phyloP scores from a whole-genome alignment of 345 rosid species.

The Camelina laxa region DNA sequence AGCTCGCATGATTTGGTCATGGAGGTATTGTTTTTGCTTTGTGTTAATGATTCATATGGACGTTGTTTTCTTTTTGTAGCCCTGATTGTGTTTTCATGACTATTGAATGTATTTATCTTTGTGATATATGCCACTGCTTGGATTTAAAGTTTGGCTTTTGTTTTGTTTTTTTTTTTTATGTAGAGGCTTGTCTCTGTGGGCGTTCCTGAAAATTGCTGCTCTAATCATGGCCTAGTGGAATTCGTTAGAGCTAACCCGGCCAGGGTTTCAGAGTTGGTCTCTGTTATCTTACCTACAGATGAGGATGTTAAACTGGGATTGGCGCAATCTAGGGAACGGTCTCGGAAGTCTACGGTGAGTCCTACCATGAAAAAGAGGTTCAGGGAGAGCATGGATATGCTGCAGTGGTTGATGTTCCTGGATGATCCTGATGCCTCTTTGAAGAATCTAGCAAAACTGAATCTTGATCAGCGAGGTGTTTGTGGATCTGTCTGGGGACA shows the following conservation, averaged over 20 bases:
- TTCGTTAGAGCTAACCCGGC: constrained; percentile 53
- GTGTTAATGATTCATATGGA: not conserved
- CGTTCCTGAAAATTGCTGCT: constrained; percentile 58
- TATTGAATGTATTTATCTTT: not conserved
- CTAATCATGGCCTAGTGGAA: constrained; percentile 57
- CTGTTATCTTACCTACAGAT: constrained; percentile 67
- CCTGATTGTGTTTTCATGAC: not conserved
- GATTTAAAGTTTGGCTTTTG: constrained; percentile 15
- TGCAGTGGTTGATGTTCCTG: constrained; percentile 91
- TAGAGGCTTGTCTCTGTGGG: constrained; percentile 77
- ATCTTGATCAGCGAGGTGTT: constrained; percentile 74
- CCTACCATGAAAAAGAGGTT: constrained; percentile 50
- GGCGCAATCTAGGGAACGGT: constrained; percentile 43
- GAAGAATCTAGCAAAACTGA: constrained; percentile 52
- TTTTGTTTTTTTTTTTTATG: constrained; percentile 29
- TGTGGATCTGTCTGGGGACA: constrained; percentile 96
- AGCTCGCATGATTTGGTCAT: constrained; percentile 57
- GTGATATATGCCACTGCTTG: constrained; percentile 12
- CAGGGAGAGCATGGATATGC: constrained; percentile 68
- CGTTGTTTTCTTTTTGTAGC: not conserved
- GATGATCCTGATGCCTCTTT: constrained; percentile 60
- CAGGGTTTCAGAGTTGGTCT: constrained; percentile 54
- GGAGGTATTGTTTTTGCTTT: constrained; percentile 45
- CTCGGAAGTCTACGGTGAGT: constrained; percentile 39
- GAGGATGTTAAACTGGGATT: constrained; percentile 59